A percentile compares a stretch with the other conserved stretches of the same genome.
These are phyloP conservation scores for Yamadazyma endophytica DNA, from an alignment of 805 yeast genomes.

Conservation along the genomic window DNA sequence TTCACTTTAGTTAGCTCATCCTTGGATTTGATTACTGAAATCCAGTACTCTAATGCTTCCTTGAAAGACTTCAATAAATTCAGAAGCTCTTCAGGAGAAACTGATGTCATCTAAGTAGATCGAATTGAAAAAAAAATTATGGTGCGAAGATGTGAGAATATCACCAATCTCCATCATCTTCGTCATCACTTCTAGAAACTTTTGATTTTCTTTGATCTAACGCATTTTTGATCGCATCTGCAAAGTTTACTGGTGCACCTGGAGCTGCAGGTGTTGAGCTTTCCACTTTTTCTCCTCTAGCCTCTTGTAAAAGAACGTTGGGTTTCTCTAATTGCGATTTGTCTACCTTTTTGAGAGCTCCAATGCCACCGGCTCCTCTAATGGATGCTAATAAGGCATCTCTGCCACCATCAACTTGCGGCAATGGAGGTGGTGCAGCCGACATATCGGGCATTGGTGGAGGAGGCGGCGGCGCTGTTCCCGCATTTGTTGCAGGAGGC, in stretches of 20 bases:
- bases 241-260: constrained; percentile 62
- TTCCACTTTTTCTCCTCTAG: constrained; percentile 48
- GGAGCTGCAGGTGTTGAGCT: constrained; percentile 23
- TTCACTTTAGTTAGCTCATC: constrained; percentile 13
- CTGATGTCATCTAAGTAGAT: constrained; percentile 12
- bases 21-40: constrained; percentile 10
- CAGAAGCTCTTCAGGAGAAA: constrained; percentile 17
- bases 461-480: constrained; percentile 19
- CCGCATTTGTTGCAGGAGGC: constrained; percentile 11
- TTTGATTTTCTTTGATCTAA: constrained; percentile 76
- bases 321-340: constrained; percentile 81
- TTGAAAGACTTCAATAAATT: constrained; percentile 22
- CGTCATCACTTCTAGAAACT: constrained; percentile 78
- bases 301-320: constrained; percentile 65
- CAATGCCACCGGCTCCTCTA: constrained; percentile 75
- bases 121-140: no score
- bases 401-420: constrained; percentile 49
- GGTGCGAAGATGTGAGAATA: no score
- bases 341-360: constrained; percentile 69
- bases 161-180: constrained; percentile 65
- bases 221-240: constrained; percentile 88
- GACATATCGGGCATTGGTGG: constrained; percentile 26
- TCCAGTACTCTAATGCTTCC: constrained; percentile 30
- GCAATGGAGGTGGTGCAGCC: constrained; percentile 17
- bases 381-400: constrained; percentile 87